Percentiles rank a stretch among this genome's conserved stretches.
Conservation (phyloP, 1,284 basidiomycete genomes). For the Phellopilus nigrolimitatus region DNA sequence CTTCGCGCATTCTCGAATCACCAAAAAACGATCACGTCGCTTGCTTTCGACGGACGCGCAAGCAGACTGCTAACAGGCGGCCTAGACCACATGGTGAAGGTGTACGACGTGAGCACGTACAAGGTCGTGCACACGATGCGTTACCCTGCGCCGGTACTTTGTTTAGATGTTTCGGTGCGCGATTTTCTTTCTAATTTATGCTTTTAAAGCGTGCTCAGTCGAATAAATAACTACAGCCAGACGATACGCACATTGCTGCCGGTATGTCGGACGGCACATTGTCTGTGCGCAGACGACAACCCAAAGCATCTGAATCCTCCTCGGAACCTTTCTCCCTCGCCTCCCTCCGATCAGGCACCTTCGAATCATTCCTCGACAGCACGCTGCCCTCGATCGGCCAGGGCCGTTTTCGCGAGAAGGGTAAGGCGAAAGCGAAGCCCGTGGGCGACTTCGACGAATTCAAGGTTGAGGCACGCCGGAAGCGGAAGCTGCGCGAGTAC, state of each 20-base stretch:
- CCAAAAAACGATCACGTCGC: slow-evolving; percentile 93
- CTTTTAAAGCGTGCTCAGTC: not conserved
- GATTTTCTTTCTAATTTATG: slow-evolving; percentile 1
- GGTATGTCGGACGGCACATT: slow-evolving; percentile 98
- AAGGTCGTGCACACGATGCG: slow-evolving; percentile 99
- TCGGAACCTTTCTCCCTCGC: slow-evolving; percentile 39
- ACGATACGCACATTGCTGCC: slow-evolving; percentile 93
- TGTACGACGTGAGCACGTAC: slow-evolving; percentile 93
- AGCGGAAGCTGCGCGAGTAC: slow-evolving; percentile 78
- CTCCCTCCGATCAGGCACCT: slow-evolving; percentile 55
- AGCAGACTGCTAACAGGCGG: slow-evolving; percentile 85
- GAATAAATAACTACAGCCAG: slow-evolving; percentile 54
- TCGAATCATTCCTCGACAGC: slow-evolving; percentile 70
- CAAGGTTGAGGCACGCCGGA: slow-evolving; percentile 68
- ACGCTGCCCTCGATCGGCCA: slow-evolving; percentile 51
- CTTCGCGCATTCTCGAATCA: slow-evolving; percentile 91
- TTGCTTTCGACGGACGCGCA: slow-evolving; percentile 75
- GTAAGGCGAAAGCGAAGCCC: slow-evolving; percentile 46
- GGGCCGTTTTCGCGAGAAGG: slow-evolving; percentile 42
- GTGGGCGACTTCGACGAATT: slow-evolving; percentile 64
- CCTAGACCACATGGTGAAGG: slow-evolving; percentile 97
- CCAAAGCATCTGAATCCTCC: slow-evolving; percentile 60
- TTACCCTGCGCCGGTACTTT: slow-evolving; percentile 90
- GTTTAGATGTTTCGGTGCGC: slow-evolving; percentile 84
- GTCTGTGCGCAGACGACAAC: slow-evolving; percentile 79